phyloP scores from a whole-genome alignment of 805 yeast genomes.

The Metschnikowia kofuensis region DNA sequence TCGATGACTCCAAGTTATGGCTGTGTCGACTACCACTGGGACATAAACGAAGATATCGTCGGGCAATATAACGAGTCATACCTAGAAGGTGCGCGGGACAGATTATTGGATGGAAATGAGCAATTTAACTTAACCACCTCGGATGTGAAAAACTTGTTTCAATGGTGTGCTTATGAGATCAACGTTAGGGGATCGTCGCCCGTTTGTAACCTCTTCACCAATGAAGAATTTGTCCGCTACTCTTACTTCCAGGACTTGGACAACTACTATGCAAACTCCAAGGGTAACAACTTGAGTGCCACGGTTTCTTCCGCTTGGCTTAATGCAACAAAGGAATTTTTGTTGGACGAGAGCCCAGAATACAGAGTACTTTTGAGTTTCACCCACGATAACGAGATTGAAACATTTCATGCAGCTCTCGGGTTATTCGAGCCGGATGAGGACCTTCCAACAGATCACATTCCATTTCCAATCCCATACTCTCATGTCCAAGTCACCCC shows the following conservation, averaged over 20 bases:
- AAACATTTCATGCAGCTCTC: conserved; percentile 60
- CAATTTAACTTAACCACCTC: conserved; percentile 48
- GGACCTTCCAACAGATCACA: conserved; percentile 43
- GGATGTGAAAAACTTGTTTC: conserved; percentile 54
- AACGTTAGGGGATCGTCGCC: conserved; percentile 65
- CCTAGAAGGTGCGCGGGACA: conserved; percentile 49
- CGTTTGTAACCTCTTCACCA: conserved; percentile 66
- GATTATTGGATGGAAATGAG: conserved; percentile 55
- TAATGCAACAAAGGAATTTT: conserved; percentile 46
- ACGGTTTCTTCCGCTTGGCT: conserved; percentile 59
- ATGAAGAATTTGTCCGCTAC: conserved; percentile 60
- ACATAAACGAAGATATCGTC: conserved; percentile 23
- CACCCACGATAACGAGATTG: conserved; percentile 70
- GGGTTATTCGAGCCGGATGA: conserved; percentile 49
- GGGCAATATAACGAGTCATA: conserved; percentile 38
- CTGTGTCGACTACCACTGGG: conserved; percentile 37
- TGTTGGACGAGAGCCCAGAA: conserved; percentile 39
- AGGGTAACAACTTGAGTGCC: conserved; percentile 56
- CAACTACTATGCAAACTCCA: conserved; percentile 63
- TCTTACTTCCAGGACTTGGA: conserved; percentile 59
- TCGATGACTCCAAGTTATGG: conserved; percentile 54
- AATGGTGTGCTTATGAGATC: conserved; percentile 72
- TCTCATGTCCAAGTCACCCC: conserved; percentile 38
- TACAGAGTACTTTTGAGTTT: conserved; percentile 65
- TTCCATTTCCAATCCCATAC: conserved; percentile 48